Evolutionary conservation across 306 rosid genomes (phyloP).

Genomic region (Amphicarpaea edgeworthii): DNA sequence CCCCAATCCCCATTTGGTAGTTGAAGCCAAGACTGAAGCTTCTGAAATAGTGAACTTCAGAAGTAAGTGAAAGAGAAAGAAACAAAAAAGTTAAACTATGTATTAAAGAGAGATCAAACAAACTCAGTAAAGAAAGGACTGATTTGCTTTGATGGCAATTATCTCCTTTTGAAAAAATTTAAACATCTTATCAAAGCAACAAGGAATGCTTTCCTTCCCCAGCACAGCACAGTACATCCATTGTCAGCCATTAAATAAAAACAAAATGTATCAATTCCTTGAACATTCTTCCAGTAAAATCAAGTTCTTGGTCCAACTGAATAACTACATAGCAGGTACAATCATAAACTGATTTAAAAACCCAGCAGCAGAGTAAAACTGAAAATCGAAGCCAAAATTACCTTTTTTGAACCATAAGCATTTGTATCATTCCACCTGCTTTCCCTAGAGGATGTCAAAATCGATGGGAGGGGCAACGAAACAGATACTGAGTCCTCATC

Average conservation of each 20-base stretch:
- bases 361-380: constrained; percentile 25
- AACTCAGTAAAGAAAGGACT: constrained; percentile 4
- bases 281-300: constrained; percentile 24
- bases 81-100: constrained; percentile 29
- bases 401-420: constrained; percentile 86
- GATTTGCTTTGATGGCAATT: constrained; percentile 7
- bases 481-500: constrained; percentile 71
- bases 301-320: constrained; percentile 13
- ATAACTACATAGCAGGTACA: neutral
- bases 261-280: constrained; percentile 20
- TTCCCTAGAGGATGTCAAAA: constrained; percentile 66
- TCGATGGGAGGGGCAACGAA: constrained; percentile 62
- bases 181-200: constrained; percentile 8
- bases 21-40: constrained; percentile 90
- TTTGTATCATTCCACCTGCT: constrained; percentile 85
- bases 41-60: constrained; percentile 67
- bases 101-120: constrained; percentile 37
- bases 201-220: neutral
- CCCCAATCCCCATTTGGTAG: constrained; percentile 91
- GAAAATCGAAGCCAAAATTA: constrained; percentile 48
- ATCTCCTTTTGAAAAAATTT: neutral
- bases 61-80: constrained; percentile 37
- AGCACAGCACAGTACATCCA: neutral
- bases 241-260: constrained; percentile 1
- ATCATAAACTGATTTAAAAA: constrained; percentile 33